Evolutionary conservation across 768 basidiomycete genomes (phyloP).

Genomic region (Tricholoma sp.): DNA sequence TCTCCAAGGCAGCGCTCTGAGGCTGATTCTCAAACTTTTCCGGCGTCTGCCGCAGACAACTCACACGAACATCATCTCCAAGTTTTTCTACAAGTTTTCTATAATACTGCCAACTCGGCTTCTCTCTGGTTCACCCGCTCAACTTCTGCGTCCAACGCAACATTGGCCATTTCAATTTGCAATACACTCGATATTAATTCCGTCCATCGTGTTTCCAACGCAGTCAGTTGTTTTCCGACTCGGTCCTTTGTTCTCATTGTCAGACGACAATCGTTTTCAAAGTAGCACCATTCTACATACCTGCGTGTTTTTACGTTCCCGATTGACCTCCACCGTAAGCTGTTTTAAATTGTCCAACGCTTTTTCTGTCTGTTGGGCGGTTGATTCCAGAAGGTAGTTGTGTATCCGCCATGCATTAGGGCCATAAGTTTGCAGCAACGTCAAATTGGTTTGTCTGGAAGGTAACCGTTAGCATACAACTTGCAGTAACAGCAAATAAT

Average conservation of each 20-base stretch:
- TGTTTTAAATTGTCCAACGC: slow-evolving; percentile 75
- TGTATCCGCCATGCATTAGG: slow-evolving; percentile 89
- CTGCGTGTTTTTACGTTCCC: slow-evolving; percentile 84
- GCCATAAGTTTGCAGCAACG: slow-evolving; percentile 80
- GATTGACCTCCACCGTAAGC: slow-evolving; percentile 78
- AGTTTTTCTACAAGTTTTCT: neutral
- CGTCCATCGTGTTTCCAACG: slow-evolving; percentile 87
- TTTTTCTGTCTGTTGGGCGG: slow-evolving; percentile 65
- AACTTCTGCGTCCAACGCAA: slow-evolving; percentile 81
- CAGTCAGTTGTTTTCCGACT: slow-evolving; percentile 72
- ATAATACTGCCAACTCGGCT: slow-evolving; percentile 50
- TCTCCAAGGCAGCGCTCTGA: slow-evolving; percentile 12
- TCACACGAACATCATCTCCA: neutral
- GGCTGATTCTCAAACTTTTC: slow-evolving; percentile 9
- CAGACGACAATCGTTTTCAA: neutral
- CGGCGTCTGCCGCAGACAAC: slow-evolving; percentile 9
- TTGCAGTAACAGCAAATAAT: neutral
- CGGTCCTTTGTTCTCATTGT: slow-evolving; percentile 47
- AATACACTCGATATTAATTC: slow-evolving; percentile 86
- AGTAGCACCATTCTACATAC: slow-evolving; percentile 30
- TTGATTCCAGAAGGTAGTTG: slow-evolving; percentile 81
- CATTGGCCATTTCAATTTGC: slow-evolving; percentile 94
- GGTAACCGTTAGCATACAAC: slow-evolving; percentile 6
- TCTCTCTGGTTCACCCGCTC: slow-evolving; percentile 53
- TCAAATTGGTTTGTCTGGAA: slow-evolving; percentile 73